Evolutionary conservation across 768 basidiomycete genomes (phyloP).

Genomic region (Tylopilus rubrobrunneus): DNA sequence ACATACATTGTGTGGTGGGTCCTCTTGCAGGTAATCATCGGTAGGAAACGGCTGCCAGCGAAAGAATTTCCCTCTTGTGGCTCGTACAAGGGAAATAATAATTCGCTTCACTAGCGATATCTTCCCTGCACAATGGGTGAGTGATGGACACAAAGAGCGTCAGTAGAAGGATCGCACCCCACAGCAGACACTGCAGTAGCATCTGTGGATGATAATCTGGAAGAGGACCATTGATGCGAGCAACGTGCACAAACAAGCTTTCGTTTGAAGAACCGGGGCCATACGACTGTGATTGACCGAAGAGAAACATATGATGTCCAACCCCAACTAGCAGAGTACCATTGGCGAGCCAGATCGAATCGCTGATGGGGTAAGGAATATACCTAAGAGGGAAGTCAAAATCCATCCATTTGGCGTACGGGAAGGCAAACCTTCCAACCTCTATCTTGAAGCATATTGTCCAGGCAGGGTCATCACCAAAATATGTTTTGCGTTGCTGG

Average conservation of each 20-base stretch:
- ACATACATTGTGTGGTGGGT: constrained; percentile 21
- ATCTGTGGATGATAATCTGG: constrained; percentile 93
- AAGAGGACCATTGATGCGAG: constrained; percentile 78
- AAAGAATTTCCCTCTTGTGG: constrained; percentile 11
- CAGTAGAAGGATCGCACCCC: constrained; percentile 55
- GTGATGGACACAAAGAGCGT: neutral
- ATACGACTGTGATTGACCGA: constrained; percentile 44
- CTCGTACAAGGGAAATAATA: constrained; percentile 60
- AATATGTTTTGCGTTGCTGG: constrained; percentile 90
- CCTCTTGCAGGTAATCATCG: constrained; percentile 37
- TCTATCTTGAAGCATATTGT: constrained; percentile 66
- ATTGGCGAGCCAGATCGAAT: constrained; percentile 88
- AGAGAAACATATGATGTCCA: constrained; percentile 81
- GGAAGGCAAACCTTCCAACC: constrained; percentile 54
- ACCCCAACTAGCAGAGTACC: constrained; percentile 80
- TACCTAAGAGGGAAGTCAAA: constrained; percentile 42
- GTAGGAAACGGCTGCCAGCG: constrained; percentile 52
- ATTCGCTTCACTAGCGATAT: constrained; percentile 80
- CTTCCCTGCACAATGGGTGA: constrained; percentile 53
- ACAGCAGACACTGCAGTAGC: constrained; percentile 85
- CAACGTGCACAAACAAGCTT: constrained; percentile 79
- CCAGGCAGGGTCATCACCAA: constrained; percentile 80
- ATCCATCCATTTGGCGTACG: neutral
- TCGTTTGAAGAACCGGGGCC: constrained; percentile 27
- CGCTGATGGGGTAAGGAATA: constrained; percentile 74